These are phyloP conservation scores for Seiridium cupressi DNA, from an alignment of 2,329 filamentous ascomycete species.

Conservation along the genomic window DNA sequence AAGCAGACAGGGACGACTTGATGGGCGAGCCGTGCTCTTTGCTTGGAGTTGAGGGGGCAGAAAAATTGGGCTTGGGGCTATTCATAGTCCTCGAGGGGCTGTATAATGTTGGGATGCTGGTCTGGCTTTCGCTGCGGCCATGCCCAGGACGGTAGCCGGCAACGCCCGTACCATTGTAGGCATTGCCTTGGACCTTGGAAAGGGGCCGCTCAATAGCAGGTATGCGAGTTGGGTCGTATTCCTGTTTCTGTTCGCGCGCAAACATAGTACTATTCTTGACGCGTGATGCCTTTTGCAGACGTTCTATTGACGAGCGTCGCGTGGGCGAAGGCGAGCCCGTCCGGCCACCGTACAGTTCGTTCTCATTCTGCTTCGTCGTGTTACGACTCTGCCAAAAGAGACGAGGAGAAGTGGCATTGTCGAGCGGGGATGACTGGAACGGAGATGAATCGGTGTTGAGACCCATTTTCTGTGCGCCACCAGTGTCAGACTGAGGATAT, in stretches of 20 bases:
- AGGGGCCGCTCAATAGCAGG: slow-evolving; percentile 81
- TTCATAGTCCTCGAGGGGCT: slow-evolving; percentile 50
- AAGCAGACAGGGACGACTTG: slow-evolving; percentile 81
- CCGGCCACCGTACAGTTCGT: slow-evolving; percentile 59
- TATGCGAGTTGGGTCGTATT: slow-evolving; percentile 81
- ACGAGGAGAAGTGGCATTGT: slow-evolving; percentile 69
- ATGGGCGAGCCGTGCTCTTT: slow-evolving; percentile 75
- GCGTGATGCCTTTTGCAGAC: slow-evolving; percentile 87
- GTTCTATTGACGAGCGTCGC: slow-evolving; percentile 89
- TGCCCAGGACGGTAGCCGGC: slow-evolving; percentile 51
- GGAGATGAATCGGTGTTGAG: slow-evolving; percentile 75
- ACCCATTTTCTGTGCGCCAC: slow-evolving; percentile 57
- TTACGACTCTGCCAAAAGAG: slow-evolving; percentile 87
- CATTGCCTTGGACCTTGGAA: slow-evolving; percentile 72
- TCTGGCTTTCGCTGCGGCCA: slow-evolving; percentile 57
- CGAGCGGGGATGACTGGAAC: slow-evolving; percentile 80
- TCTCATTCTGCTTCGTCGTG: slow-evolving; percentile 68
- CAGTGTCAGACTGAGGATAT: slow-evolving; percentile 24
- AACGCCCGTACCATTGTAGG: slow-evolving; percentile 59
- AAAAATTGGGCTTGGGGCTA: slow-evolving; percentile 17
- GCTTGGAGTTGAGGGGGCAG: slow-evolving; percentile 53
- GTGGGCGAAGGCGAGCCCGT: slow-evolving; percentile 65
- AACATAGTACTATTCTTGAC: slow-evolving; percentile 99
- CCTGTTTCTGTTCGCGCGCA: slow-evolving; percentile 84
- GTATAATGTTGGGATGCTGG: slow-evolving; percentile 51